phyloP scores from a whole-genome alignment of 768 basidiomycete species.

The Serendipita sp. region DNA sequence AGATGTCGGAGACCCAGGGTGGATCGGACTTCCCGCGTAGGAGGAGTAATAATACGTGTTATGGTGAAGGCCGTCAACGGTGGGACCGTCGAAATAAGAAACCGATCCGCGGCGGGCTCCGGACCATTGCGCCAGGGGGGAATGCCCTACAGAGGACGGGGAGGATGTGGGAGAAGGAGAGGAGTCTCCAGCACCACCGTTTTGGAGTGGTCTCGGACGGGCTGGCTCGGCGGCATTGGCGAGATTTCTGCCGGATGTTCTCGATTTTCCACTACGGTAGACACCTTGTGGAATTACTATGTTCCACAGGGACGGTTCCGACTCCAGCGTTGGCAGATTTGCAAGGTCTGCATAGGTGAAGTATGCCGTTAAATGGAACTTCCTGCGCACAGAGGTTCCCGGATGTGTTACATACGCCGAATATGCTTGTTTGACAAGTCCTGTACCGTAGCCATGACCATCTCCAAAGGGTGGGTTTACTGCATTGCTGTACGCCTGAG shows the following conservation, averaged over 20 bases:
- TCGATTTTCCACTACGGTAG: constrained; percentile 31
- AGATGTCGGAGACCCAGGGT: background rate
- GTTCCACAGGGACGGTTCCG: constrained; percentile 27
- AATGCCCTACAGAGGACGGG: constrained; percentile 13
- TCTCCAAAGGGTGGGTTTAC: background rate
- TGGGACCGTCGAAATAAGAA: background rate
- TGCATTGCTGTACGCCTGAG: background rate
- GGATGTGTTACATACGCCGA: constrained; percentile 41
- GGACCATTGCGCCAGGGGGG: constrained; percentile 1
- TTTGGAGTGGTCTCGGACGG: constrained; percentile 14
- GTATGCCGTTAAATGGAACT: constrained; percentile 49
- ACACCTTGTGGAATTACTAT: constrained; percentile 33
- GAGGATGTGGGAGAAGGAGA: constrained; percentile 4
- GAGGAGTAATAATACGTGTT: background rate
- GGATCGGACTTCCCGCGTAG: background rate
- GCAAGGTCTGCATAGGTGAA: constrained; percentile 35
- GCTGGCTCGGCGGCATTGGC: constrained; percentile 15
- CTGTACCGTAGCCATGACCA: constrained; percentile 15
- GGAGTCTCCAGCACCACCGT: background rate
- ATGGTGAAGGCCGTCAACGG: background rate
- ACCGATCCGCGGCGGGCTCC: background rate
- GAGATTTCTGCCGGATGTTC: constrained; percentile 16
- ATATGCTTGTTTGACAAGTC: constrained; percentile 57
- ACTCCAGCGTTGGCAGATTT: constrained; percentile 31
- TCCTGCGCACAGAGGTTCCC: constrained; percentile 33